Base-by-base conservation (phyloP, 139 green algal genomes). In the Dunaliella primolecta region DNA sequence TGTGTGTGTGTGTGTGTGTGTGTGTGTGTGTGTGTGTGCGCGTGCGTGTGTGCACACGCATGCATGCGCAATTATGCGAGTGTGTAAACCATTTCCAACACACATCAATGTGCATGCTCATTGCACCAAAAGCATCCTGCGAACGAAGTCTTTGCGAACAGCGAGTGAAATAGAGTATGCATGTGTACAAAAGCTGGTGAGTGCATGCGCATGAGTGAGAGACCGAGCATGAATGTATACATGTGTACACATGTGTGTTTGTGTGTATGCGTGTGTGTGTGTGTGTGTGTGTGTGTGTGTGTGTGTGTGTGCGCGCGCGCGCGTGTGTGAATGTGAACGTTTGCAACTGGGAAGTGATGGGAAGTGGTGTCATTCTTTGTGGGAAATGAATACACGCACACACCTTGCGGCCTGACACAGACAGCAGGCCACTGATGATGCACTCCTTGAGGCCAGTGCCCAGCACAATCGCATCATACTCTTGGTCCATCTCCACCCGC, bases 401-500 rank as follows among this genome's bases (percentile, higher is more conserved):
- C 46, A 80, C 85, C 85, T 88, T 88, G 21, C 80, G n/a, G 15
- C 81, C 81, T 25, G 96, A 92, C 35, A 99, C 97, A 11, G 94
- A 98, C 56, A 99, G 94, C 75, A 99, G 91, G 3, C 97, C 97
- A 38, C 84, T 94, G 80, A 99, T 93, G 76, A 99, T 98, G 91
- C 97, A 99, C 82, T 99, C 97, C 89, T 99, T 99, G n/a, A 99
- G 91, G 0, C 97, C 97, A 1, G 97, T 99, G 38, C 97, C 97
- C 56, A 99, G 92, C 57, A 99, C 96, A 74, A 99, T 98, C 21
- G 94, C 97, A 83, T 99, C 97, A 81, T 99, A 99, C 30, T 93
- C 84, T 84, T 98, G 92, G 75, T 99, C 94, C 96, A 99, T 98
- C n/a, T n/a, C n/a, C n/a, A n/a, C n/a, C n/a, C n/a, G n/a, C n/a